These are phyloP conservation scores for Cutaneotrichosporon mucoides DNA, from an alignment of 1,284 basidiomycete genomes.

Conservation along the genomic window DNA sequence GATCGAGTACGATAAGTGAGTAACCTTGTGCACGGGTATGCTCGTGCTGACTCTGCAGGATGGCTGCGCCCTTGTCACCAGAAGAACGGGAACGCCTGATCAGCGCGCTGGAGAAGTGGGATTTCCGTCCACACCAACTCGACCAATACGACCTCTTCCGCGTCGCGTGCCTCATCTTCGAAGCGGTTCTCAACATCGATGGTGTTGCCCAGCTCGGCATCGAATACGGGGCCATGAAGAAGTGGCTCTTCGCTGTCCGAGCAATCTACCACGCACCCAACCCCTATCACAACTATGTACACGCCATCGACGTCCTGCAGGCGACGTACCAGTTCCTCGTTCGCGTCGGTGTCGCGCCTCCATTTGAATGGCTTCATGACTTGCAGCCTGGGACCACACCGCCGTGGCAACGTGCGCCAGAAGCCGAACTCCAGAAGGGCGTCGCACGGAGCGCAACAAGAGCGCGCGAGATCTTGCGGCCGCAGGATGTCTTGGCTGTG, in stretches of 20 bases:
- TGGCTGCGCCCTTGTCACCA: slow-evolving; percentile 40
- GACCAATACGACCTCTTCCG: slow-evolving; percentile 72
- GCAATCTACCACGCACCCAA: slow-evolving; percentile 82
- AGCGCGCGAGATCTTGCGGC: slow-evolving; percentile 54
- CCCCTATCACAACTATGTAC: slow-evolving; percentile 93
- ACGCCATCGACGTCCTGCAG: slow-evolving; percentile 90
- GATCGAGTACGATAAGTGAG: slow-evolving; percentile 46
- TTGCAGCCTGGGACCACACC: slow-evolving; percentile 21
- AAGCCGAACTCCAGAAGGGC: slow-evolving; percentile 23
- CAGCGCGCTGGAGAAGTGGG: slow-evolving; percentile 66
- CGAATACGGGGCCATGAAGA: slow-evolving; percentile 58
- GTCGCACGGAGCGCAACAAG: slow-evolving; percentile 25
- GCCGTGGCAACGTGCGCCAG: slow-evolving; percentile 32
- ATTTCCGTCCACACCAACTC: slow-evolving; percentile 79
- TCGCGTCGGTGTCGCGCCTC: slow-evolving; percentile 73
- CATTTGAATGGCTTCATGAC: slow-evolving; percentile 52
- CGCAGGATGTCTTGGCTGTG: slow-evolving; percentile 73
- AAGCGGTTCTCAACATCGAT: slow-evolving; percentile 55
- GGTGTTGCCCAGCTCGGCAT: slow-evolving; percentile 67
- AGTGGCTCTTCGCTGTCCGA: slow-evolving; percentile 73
- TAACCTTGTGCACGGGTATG: neutral
- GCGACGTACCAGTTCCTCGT: slow-evolving; percentile 80
- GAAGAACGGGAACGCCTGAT: slow-evolving; percentile 55
- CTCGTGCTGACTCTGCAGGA: slow-evolving; percentile 29
- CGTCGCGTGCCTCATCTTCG: slow-evolving; percentile 71